Conservation (phyloP, 768 basidiomycete species). For the Tylopilus sp. region DNA sequence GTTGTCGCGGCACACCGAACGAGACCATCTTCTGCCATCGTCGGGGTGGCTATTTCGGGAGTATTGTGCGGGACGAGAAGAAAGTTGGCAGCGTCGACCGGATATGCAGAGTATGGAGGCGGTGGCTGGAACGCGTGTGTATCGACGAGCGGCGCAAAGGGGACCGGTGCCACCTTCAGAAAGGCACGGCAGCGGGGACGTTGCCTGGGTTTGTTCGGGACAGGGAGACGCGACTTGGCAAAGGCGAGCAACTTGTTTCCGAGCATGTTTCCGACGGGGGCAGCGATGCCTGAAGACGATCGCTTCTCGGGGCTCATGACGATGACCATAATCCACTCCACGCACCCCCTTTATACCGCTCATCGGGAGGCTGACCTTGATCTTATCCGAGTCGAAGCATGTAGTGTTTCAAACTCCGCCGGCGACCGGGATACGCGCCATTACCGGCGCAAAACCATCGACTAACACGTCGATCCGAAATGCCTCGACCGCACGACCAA, state of each 20-base stretch:
- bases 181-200: constrained; percentile 12
- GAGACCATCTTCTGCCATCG: not conserved
- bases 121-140: constrained; percentile 26
- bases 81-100: constrained; percentile 6
- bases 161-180: constrained; percentile 14
- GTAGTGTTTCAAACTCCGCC: too few species aligned
- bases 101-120: constrained; percentile 17
- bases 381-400: too few species aligned
- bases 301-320: constrained; percentile 11
- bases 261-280: too few species aligned
- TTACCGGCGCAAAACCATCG: too few species aligned
- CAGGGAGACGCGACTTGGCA: constrained; percentile 26
- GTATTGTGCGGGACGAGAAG: constrained; percentile 29
- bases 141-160: constrained; percentile 29
- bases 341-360: constrained; percentile 7
- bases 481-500: too few species aligned
- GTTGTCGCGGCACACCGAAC: not conserved
- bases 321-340: not conserved
- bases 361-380: not conserved
- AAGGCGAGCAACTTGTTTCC: constrained; percentile 16
- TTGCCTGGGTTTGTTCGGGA: constrained; percentile 15
- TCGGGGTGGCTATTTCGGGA: constrained; percentile 5
- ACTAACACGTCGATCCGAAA: too few species aligned
- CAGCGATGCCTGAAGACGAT: constrained; percentile 1
- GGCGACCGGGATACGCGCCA: too few species aligned